phyloP scores from a whole-genome alignment of 306 rosid species.

The Trichosanthes cucumerina region DNA sequence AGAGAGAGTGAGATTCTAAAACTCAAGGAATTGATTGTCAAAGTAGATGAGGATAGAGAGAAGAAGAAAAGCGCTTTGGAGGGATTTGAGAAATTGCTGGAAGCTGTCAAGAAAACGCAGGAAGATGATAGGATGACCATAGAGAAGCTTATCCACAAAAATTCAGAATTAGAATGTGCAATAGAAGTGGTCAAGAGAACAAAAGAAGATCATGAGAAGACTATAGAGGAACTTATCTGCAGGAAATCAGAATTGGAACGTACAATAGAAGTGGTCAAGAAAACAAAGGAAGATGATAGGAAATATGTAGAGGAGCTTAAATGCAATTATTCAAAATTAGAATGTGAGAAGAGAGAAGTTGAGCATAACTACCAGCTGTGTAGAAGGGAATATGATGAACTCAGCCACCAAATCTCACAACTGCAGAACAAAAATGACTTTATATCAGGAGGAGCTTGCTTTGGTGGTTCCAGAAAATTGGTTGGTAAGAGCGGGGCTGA shows the following conservation, averaged over 20 bases:
- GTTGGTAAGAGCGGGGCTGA: background rate
- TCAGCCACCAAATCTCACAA: background rate
- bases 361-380: background rate
- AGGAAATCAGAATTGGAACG: background rate
- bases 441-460: background rate
- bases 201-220: background rate
- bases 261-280: background rate
- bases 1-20: background rate
- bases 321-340: background rate
- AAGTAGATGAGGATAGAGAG: background rate
- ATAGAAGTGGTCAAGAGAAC: background rate
- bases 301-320: background rate
- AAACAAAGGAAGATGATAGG: background rate
- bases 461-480: background rate
- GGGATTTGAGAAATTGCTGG: constrained; percentile 12
- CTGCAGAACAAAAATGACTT: constrained; percentile 1
- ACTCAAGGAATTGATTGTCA: background rate
- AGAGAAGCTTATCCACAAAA: background rate
- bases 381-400: background rate
- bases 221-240: background rate
- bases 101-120: background rate
- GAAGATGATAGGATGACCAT: background rate
- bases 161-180: constrained; percentile 9
- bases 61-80: background rate
- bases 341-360: background rate